A percentile compares a stretch with the other conserved stretches of the same genome.
phyloP scores from a whole-genome alignment of 352 stramenopile species.

The Pythium pectinolyticum region DNA sequence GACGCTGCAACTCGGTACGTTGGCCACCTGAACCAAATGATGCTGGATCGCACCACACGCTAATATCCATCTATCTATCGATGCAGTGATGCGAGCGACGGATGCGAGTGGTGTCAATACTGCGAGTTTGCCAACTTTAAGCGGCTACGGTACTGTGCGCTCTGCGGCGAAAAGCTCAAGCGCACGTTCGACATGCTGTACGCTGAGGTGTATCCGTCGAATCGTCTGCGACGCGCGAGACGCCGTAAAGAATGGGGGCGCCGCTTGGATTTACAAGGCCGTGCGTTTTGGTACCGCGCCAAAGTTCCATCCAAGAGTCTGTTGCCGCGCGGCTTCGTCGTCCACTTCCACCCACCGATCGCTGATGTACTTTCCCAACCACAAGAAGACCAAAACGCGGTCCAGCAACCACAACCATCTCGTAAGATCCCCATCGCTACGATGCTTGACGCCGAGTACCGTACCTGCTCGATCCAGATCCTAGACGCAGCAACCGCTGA shows the following conservation, averaged over 20 bases:
- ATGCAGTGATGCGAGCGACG: constrained; percentile 42
- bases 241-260: constrained; percentile 36
- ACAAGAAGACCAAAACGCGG: too few relatives aligned
- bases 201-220: neutral
- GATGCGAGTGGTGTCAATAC: constrained; percentile 30
- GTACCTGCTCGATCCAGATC: neutral
- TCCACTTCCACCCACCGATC: neutral
- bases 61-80: too few relatives aligned
- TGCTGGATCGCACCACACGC: too few relatives aligned
- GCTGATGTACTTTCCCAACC: neutral
- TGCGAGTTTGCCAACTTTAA: constrained; percentile 53
- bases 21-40: too few relatives aligned
- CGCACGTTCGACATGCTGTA: constrained; percentile 30
- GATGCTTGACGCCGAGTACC: constrained; percentile 1
- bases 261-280: constrained; percentile 21
- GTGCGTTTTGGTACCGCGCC: constrained; percentile 28
- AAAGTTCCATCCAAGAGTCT: constrained; percentile 17
- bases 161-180: constrained; percentile 35
- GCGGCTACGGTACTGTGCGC: constrained; percentile 39
- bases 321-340: constrained; percentile 5
- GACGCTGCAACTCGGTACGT: constrained; percentile 41
- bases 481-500: constrained; percentile 2
- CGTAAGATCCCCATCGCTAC: constrained; percentile 3
- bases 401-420: fast-evolving
- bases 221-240: constrained; percentile 10